Conservation (phyloP, 2,329 filamentous ascomycete species). For the Thermomyces lanuginosus region DNA sequence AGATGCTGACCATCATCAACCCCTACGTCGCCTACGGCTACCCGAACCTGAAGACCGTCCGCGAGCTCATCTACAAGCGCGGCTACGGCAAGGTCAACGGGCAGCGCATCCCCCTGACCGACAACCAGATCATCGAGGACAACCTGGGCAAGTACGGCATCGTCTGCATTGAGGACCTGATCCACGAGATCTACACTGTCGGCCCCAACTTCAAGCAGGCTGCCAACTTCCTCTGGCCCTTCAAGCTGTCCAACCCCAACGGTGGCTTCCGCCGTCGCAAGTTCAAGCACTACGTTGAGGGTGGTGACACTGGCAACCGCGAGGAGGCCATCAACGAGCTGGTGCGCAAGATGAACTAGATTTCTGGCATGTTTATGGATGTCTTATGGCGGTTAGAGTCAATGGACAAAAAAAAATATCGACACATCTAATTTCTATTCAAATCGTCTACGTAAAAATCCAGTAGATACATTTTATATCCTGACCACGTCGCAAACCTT, state of each 20-base stretch:
- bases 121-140: conserved; percentile 96
- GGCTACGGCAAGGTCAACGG: conserved; percentile 98
- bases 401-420: no score
- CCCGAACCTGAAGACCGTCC: conserved; percentile 97
- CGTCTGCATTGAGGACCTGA: conserved; percentile 96
- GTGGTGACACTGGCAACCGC: conserved; percentile 95
- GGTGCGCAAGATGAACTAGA: conserved; percentile 97
- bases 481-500: conserved; percentile 37
- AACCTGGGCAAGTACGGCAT: conserved; percentile 96
- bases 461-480: conserved; percentile 2
- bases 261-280: conserved; percentile 93
- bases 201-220: conserved; percentile 99
- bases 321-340: conserved; percentile 96
- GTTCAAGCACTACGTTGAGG: conserved; percentile 98
- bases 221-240: conserved; percentile 98
- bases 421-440: no score
- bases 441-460: no score
- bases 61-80: conserved; percentile 99
- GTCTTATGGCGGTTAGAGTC: no score
- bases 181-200: conserved; percentile 98
- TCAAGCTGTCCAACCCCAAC: conserved; percentile 98
- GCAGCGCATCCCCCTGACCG: conserved; percentile 89
- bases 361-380: conserved; percentile 7
- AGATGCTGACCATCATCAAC: conserved; percentile 98
- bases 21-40: conserved; percentile 98